Evolutionary conservation across 106 monocot species (phyloP).

Genomic region (Phalaenopsis equestris): DNA sequence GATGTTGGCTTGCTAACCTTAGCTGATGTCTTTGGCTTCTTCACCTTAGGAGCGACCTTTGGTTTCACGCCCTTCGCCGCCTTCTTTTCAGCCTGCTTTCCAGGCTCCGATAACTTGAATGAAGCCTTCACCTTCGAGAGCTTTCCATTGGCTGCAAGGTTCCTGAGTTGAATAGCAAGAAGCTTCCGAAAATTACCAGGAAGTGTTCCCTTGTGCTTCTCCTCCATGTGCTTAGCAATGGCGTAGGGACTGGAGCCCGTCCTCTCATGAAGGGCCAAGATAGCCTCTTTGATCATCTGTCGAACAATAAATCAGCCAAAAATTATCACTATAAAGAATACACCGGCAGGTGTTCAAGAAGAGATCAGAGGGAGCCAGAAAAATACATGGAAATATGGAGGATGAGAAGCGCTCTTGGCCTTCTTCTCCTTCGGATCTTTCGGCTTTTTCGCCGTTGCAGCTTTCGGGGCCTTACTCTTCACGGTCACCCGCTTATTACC

Average conservation of each 20-base stretch:
- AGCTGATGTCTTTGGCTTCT: constrained; percentile 10
- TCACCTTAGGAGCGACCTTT: constrained; percentile 5
- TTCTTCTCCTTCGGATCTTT: neutral
- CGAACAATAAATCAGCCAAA: neutral
- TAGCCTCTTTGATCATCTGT: constrained; percentile 80
- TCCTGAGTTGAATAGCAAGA: constrained; percentile 47
- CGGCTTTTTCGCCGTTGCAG: too few relatives aligned
- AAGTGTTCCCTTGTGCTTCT: constrained; percentile 50
- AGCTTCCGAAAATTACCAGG: constrained; percentile 55
- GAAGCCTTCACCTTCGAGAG: constrained; percentile 69
- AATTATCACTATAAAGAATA: neutral
- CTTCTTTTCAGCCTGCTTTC: constrained; percentile 21
- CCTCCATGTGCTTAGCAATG: constrained; percentile 77
- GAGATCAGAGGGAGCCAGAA: neutral
- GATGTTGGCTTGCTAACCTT: neutral
- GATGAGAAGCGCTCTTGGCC: neutral
- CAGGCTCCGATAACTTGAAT: constrained; percentile 48
- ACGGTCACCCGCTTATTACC: too few relatives aligned
- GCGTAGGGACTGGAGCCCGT: constrained; percentile 63
- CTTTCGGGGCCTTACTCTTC: too few relatives aligned
- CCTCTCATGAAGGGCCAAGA: constrained; percentile 38
- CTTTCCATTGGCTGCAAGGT: constrained; percentile 51
- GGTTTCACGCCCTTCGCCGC: constrained; percentile 8
- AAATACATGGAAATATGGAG: neutral
- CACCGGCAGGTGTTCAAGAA: neutral